Base-by-base conservation (phyloP, 192 early-diverging fungal species). In the Lobosporangium transversale region DNA sequence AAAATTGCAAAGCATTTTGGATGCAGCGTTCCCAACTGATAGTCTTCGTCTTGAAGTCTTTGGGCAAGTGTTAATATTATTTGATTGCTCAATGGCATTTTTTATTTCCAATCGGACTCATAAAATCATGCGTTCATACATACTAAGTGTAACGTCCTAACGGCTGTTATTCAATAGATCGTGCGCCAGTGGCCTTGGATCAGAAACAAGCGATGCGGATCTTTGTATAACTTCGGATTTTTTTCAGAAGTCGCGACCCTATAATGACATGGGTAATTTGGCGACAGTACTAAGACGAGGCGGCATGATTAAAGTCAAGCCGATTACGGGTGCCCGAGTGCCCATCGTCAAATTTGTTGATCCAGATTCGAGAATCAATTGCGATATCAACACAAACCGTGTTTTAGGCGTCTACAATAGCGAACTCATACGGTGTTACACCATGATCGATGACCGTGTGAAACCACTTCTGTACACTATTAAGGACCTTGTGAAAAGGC, bases 291-390 rank as follows among this genome's bases (percentile, higher is more conserved):
- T 83, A 43, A 56, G 63, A 30, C 15, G 36, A 10, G 64, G 45
- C 15, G 81, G 81, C 4, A 83, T 83, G 81, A 62, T 26, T 1
- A 37, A 56, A 30, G 59, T 83, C 17, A 31, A 58, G 8, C 30
- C 78, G 1, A 79, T 83, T 44, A 32, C 49, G 0, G 20, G 45
- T 8, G 76, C 81, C 11, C 55, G 53, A 15, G 81, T 83, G 0
- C 81, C 81, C 1, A 79, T 83, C 50, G 70, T 71, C 44, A 83
- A 79, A 37, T 83, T 79, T 54, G 43, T 53, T 12, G 81, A 83
- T 15, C 78, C 78, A 5, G 4, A 11, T 4, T 54, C 66, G 14
- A 65, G 30, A 26, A 60, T 80, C 42, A 54, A 58, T 12, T 80
- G 79, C 30, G 79, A 83, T 36, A 58, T 83, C 35, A 83, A 80